These are phyloP conservation scores for Spongospora subterranea DNA, from an alignment of 208 protist genomes.

Conservation along the genomic window DNA sequence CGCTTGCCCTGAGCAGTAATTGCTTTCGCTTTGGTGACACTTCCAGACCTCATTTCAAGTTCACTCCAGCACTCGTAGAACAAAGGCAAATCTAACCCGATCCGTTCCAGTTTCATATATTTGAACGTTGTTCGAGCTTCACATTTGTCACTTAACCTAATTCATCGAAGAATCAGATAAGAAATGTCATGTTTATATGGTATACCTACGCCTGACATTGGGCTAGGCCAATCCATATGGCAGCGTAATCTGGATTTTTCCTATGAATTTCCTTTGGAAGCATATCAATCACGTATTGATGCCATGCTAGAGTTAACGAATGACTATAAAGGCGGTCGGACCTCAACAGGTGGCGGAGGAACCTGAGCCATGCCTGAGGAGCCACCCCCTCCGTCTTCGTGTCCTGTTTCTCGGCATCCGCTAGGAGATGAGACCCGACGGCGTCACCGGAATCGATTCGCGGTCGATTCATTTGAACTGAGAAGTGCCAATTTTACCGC, in stretches of 20 bases:
- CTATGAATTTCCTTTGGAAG: slow-evolving; percentile 32
- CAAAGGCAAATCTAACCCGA: slow-evolving; percentile 1
- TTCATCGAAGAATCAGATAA: neutral
- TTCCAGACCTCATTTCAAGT: neutral
- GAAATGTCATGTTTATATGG: neutral
- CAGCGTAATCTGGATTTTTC: slow-evolving; percentile 20
- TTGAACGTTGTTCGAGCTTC: slow-evolving; percentile 44
- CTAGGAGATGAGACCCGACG: neutral
- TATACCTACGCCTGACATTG: neutral
- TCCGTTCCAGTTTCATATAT: slow-evolving; percentile 49
- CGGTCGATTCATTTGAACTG: too few relatives aligned
- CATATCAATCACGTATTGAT: slow-evolving; percentile 41
- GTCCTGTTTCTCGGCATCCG: neutral
- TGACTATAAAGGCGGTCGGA: neutral
- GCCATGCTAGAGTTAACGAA: neutral
- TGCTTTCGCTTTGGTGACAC: slow-evolving; percentile 11
- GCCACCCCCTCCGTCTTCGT: neutral
- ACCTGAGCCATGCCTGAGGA: neutral
- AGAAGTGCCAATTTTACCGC: too few relatives aligned
- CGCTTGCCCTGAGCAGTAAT: neutral
- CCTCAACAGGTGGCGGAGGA: neutral
- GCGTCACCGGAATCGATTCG: slow-evolving; percentile 30
- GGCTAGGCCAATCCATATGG: slow-evolving; percentile 39
- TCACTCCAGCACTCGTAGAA: slow-evolving; percentile 46
- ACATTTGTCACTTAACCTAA: neutral